Evolutionary conservation across 2,329 filamentous ascomycete species (phyloP).

Genomic region (Neophaeococcomyces aloes): DNA sequence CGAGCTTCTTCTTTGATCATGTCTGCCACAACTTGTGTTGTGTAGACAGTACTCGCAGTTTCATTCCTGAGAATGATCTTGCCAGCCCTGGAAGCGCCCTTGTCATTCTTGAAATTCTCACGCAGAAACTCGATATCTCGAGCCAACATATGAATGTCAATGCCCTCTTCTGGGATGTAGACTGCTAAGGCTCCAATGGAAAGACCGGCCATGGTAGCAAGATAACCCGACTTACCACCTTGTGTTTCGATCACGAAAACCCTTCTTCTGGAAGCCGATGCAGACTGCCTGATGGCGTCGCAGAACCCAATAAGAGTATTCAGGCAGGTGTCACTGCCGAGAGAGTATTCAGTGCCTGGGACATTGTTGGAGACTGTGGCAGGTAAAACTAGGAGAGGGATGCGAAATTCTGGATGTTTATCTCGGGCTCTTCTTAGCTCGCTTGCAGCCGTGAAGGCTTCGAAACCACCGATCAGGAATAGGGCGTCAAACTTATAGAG

Average conservation of each 20-base stretch:
- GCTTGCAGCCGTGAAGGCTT: conserved; percentile 85
- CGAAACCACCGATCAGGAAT: conserved; percentile 88
- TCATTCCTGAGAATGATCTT: conserved; percentile 96
- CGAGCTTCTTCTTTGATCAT: conserved; percentile 92
- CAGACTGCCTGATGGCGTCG: conserved; percentile 94
- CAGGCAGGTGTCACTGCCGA: conserved; percentile 91
- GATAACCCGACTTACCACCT: conserved; percentile 85
- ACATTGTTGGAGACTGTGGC: conserved; percentile 99
- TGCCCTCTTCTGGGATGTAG: conserved; percentile 94
- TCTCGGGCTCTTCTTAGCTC: conserved; percentile 73
- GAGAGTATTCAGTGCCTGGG: conserved; percentile 90
- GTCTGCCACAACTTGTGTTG: conserved; percentile 82
- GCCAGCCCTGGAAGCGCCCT: conserved; percentile 77
- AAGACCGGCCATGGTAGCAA: conserved; percentile 81
- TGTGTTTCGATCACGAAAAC: conserved; percentile 98
- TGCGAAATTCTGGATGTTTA: conserved; percentile 74
- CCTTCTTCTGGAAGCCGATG: conserved; percentile 80
- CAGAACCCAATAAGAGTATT: conserved; percentile 93
- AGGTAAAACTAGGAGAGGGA: conserved; percentile 81
- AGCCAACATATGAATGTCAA: conserved; percentile 85
- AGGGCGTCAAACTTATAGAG: conserved; percentile 82
- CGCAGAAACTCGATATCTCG: conserved; percentile 83
- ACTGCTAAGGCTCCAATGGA: conserved; percentile 87
- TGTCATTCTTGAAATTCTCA: conserved; percentile 72
- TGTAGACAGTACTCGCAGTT: conserved; percentile 81